Evolutionary conservation across 345 rosid species (phyloP), one percentile per base, ranked within the genome.

Genomic region (Raphanus sativus): DNA sequence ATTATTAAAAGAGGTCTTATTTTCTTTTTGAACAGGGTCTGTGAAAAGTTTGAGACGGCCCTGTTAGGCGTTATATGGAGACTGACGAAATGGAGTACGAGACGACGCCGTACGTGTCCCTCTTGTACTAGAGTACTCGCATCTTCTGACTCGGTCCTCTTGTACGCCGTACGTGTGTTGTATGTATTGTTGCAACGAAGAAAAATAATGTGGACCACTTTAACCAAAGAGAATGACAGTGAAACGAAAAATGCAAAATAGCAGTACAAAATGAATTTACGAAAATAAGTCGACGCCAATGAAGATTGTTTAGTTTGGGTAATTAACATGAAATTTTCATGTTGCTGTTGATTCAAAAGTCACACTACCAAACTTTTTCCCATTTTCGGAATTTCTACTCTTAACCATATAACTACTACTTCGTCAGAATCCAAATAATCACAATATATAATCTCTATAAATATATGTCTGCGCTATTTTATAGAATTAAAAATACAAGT

Each of bases 31-130:
- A 21, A 21, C 21, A 21, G 21, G 21, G 21, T 21, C 21, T 21
- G 21, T 21, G 21, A 21, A 21, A 21, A 21, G 21, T 21, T 21
- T 21, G 21, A 21, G 21, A 21, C 21, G 21, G 21, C 21, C 21
- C 21, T 21, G 4, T 71, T 40, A 65, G 21, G 62, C 76, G 71
- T 56, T 65, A 8, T 12, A 55, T 70, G 81, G 76, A 21, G 17
- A 34, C 10, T 63, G 65, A 36, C 42, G 40, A 3, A 11, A 62
- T 69, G 64, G 56, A 69, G 6, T 38, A 40, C 38, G 62, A 65
- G 29, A 65, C 58, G 30, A 71, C 76, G 10, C 33, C 62, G 36
- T 63, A 52, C 58, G 58, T 15, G 16, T 52, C 59, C 55, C 16
- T 17, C 25, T 6, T 76, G n/a, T 63, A 52, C 48, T 70, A 70